phyloP scores from a whole-genome alignment of 208 protist species.

The Angomonas desouzai region DNA sequence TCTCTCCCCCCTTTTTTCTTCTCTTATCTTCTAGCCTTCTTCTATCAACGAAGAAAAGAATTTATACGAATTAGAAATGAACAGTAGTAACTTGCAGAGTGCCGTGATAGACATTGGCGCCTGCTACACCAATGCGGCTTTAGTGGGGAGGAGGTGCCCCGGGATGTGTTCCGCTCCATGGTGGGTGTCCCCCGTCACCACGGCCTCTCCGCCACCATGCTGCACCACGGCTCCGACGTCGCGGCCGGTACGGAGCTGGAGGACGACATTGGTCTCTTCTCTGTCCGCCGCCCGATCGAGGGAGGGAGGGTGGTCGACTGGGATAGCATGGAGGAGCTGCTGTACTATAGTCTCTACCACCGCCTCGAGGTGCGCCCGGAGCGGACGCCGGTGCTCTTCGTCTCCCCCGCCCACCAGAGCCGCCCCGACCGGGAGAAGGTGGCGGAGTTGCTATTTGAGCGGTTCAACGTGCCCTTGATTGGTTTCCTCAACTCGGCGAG shows the following conservation, averaged over 20 bases:
- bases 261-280: slow-evolving; percentile 49
- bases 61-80: no score
- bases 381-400: slow-evolving; percentile 87
- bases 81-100: slow-evolving; percentile 12
- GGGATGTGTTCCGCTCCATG: slow-evolving; percentile 82
- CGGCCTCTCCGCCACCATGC: slow-evolving; percentile 48
- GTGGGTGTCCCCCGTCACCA: slow-evolving; percentile 69
- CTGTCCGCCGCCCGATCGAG: slow-evolving; percentile 47
- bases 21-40: no score
- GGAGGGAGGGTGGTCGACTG: slow-evolving; percentile 70
- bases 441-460: slow-evolving; percentile 97
- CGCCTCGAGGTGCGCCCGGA: slow-evolving; percentile 59
- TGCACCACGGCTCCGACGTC: slow-evolving; percentile 59
- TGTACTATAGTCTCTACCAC: slow-evolving; percentile 70
- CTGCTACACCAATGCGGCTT: slow-evolving; percentile 93
- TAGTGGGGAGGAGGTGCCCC: slow-evolving; percentile 93
- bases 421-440: slow-evolving; percentile 91
- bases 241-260: slow-evolving; percentile 68
- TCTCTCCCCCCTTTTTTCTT: slow-evolving; percentile 10
- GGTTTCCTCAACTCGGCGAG: slow-evolving; percentile 93
- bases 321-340: slow-evolving; percentile 77
- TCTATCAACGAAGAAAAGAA: no score
- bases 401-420: slow-evolving; percentile 96
- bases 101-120: slow-evolving; percentile 97
- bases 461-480: slow-evolving; percentile 91